Conservation (phyloP, 352 stramenopile species). For the Phytophthora brassicae region DNA sequence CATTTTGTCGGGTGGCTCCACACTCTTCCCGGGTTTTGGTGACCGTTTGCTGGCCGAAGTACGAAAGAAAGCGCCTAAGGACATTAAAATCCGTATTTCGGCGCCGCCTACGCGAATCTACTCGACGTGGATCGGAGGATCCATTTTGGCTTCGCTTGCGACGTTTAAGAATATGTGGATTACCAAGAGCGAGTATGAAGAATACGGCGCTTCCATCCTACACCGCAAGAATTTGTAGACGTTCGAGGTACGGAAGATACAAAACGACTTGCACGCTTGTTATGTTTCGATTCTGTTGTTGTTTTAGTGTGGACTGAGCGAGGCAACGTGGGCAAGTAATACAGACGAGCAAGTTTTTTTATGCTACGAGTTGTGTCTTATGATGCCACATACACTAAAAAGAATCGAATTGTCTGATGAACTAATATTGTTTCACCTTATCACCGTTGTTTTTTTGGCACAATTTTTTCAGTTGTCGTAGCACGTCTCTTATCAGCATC, state of each 20-base stretch:
- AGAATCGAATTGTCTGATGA: constrained; percentile 1
- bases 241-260: constrained; percentile 7
- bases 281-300: constrained; percentile 34
- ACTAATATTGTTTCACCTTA: too few species aligned
- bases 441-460: too few species aligned
- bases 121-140: constrained; percentile 97
- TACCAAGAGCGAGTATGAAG: constrained; percentile 98
- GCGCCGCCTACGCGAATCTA: constrained; percentile 94
- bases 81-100: constrained; percentile 96
- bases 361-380: not conserved
- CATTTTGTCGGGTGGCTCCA: constrained; percentile 94
- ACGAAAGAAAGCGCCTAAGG: constrained; percentile 85
- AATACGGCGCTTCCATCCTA: constrained; percentile 96
- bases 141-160: constrained; percentile 96
- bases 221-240: constrained; percentile 94
- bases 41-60: constrained; percentile 95
- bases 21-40: constrained; percentile 94
- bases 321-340: constrained; percentile 21
- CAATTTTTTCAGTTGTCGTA: too few species aligned
- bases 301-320: constrained; percentile 29
- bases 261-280: not conserved
- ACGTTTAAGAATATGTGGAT: constrained; percentile 99
- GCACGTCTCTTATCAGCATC: too few species aligned
- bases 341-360: constrained; percentile 15
- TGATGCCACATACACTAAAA: not conserved